A percentile compares a stretch with the other conserved stretches of the same genome.
phyloP scores from a whole-genome alignment of 2,329 filamentous ascomycete species.

The Colletotrichum lindemuthianum region DNA sequence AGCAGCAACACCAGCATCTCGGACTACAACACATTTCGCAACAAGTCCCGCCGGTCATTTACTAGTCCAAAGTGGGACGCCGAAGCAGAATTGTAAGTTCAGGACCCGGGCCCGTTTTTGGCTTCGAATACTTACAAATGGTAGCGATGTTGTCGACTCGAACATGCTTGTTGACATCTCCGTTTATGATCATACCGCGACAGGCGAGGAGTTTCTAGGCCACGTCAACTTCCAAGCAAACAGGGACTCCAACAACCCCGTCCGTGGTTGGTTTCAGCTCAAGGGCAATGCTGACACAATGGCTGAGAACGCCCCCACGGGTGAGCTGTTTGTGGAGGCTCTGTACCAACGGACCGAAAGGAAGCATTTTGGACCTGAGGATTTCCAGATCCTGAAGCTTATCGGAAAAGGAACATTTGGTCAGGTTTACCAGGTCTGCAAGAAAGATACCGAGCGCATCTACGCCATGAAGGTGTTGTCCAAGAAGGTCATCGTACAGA shows the following conservation, averaged over 20 bases:
- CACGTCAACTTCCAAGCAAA: constrained; percentile 83
- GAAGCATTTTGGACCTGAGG: constrained; percentile 91
- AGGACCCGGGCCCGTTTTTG: constrained; percentile 37
- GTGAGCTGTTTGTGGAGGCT: constrained; percentile 89
- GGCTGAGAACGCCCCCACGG: constrained; percentile 78
- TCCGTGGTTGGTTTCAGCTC: constrained; percentile 88
- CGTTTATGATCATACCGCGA: constrained; percentile 84
- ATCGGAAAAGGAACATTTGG: constrained; percentile 99
- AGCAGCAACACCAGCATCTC: constrained; percentile 92
- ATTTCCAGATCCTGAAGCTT: constrained; percentile 94
- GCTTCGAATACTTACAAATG: constrained; percentile 16
- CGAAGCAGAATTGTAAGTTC: constrained; percentile 89
- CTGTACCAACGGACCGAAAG: constrained; percentile 88
- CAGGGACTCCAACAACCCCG: constrained; percentile 72
- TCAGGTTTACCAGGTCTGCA: constrained; percentile 97
- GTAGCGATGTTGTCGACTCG: constrained; percentile 90
- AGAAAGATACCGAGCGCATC: constrained; percentile 94
- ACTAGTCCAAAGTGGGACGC: constrained; percentile 96
- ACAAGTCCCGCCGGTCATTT: constrained; percentile 68
- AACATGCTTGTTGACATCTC: constrained; percentile 92
- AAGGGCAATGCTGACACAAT: constrained; percentile 78
- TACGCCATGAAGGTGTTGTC: constrained; percentile 99
- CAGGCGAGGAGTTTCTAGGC: constrained; percentile 90
- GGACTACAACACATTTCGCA: constrained; percentile 70
- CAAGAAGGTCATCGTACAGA: constrained; percentile 99